Evolutionary conservation across 139 green algal species (phyloP), one percentile per base, ranked within the genome.

Genomic region (Coelastrella sp.): DNA sequence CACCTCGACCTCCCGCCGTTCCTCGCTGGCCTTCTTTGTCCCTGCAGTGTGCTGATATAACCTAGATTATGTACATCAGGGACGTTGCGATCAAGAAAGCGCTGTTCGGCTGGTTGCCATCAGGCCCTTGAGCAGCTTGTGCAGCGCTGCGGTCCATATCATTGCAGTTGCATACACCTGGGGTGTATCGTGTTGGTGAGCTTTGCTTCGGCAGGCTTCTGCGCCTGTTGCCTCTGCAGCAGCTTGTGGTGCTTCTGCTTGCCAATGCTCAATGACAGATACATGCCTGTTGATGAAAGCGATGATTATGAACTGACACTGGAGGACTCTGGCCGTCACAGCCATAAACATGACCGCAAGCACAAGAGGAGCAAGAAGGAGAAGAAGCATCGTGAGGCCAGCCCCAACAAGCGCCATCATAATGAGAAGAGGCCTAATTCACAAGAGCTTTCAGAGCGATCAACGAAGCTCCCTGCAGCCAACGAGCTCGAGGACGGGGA

Each of bases 331-430:
- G 19, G 85, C 57, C 59, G 19, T 14, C 65, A 79, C 83, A 78
- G 83, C 83, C 65, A 88, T 27, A 72, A 91, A 57, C 24, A 87
- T 63, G 88, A 91, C 75, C 58, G 93, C 58, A 96, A 95, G 86
- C 22, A 94, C 72, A 95, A 95, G 82, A 86, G 94, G 58, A 90
- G 94, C 15, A 92, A 93, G 25, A 87, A 96, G 20, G 74, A 93
- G 60, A 91, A 92, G 25, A 68, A 79, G 87, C 85, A 65, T n/a
- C 56, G 85, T 35, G 75, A 85, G 24, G 12, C 58, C 24, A 73
- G 74, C 57, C 22, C 17, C 7, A 65, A 82, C 72, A n/a, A 22
- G 4, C 85, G 59, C 73, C 79, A 49, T 35, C 79, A 70, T 20
- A 85, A 49, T 7, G 74, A 85, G 11, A 14, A 25, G 68, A 76